Evolutionary conservation across 2,329 filamentous ascomycete species (phyloP).

Genomic region (Apiospora phragmitis): DNA sequence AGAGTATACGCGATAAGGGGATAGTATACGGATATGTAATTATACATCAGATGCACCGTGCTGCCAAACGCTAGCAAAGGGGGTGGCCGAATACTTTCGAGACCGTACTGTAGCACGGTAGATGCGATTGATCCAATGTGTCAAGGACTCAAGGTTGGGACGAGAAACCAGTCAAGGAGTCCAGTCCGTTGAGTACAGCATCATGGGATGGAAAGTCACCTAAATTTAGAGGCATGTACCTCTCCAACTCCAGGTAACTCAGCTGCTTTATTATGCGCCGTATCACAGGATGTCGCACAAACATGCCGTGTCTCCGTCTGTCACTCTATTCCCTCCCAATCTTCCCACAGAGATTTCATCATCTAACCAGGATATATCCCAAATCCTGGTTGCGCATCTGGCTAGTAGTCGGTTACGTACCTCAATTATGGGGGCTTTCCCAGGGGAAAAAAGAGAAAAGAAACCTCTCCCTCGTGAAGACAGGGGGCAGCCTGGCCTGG

Average conservation of each 20-base stretch:
- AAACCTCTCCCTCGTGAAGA: neutral
- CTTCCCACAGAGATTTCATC: conserved; percentile 5
- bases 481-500: neutral
- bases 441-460: neutral
- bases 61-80: too few species aligned
- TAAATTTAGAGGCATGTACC: neutral
- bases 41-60: too few species aligned
- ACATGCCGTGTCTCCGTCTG: conserved; percentile 6
- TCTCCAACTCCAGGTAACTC: neutral
- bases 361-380: neutral
- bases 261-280: neutral
- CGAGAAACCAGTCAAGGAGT: neutral
- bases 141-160: neutral
- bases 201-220: neutral
- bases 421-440: neutral
- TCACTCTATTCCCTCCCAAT: neutral
- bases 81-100: too few species aligned
- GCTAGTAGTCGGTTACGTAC: neutral
- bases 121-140: neutral
- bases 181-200: neutral
- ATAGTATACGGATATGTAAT: too few species aligned
- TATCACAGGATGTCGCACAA: neutral
- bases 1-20: too few species aligned
- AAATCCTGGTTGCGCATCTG: conserved; percentile 3
- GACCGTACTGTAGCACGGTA: too few species aligned